A percentile compares a stretch with the other conserved stretches of the same genome.
Conservation (phyloP, 2,329 filamentous ascomycete species). For the Scedosporium apiospermum region DNA sequence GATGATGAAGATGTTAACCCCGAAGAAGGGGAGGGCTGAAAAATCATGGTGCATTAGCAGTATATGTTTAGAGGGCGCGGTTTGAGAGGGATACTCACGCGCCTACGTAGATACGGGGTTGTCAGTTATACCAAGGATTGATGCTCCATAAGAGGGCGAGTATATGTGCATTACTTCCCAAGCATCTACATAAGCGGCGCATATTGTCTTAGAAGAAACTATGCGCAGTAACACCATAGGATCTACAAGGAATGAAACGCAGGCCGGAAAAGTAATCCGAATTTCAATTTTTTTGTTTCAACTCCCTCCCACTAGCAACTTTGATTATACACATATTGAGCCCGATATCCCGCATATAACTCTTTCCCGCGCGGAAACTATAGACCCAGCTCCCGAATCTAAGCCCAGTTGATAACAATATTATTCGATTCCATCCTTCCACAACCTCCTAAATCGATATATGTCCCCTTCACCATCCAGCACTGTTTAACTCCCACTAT, state of each 20-base stretch:
- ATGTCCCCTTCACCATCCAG: not conserved
- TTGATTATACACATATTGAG: not conserved
- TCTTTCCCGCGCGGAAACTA: not conserved
- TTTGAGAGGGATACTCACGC: too few species aligned
- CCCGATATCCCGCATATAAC: not conserved
- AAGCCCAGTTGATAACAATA: not conserved
- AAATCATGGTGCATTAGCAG: too few species aligned
- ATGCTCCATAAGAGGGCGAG: too few species aligned
- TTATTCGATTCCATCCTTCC: not conserved
- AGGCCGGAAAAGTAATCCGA: not conserved
- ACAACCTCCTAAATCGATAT: not conserved
- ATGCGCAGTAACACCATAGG: too few species aligned
- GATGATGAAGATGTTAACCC: constrained; percentile 38
- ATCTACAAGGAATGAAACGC: too few species aligned
- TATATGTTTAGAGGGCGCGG: too few species aligned
- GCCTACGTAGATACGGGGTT: too few species aligned
- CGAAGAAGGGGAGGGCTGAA: constrained; percentile 33
- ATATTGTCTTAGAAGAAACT: too few species aligned
- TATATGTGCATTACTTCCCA: too few species aligned
- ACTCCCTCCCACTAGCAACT: not conserved
- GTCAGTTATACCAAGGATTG: too few species aligned
- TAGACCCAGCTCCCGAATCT: not conserved
- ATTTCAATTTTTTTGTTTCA: not conserved
- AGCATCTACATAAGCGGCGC: too few species aligned
- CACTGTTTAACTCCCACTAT: not conserved